phyloP scores from a whole-genome alignment of 306 rosid species.

The Quercus rubra region DNA sequence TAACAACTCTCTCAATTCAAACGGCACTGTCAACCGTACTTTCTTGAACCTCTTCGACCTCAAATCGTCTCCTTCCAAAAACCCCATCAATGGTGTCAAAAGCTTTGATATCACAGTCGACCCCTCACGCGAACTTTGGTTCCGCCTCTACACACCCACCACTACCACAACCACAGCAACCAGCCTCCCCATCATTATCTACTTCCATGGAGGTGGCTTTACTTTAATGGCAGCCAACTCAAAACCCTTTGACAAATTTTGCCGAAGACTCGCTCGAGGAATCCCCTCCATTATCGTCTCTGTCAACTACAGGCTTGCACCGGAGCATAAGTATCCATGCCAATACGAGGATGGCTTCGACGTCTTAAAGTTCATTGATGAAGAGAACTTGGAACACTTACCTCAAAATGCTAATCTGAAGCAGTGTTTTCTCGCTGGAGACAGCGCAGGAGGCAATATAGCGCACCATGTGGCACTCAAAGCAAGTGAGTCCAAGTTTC shows the following conservation, averaged over 20 bases:
- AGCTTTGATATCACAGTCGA: not conserved
- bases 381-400: not conserved
- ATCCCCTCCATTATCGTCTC: conserved; percentile 29
- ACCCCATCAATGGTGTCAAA: not conserved
- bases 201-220: not conserved
- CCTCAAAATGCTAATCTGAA: conserved; percentile 8
- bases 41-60: not conserved
- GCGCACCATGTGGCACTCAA: conserved; percentile 31
- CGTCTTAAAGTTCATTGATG: conserved; percentile 25
- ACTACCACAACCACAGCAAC: too few species aligned
- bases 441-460: conserved; percentile 38
- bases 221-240: not conserved
- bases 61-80: not conserved
- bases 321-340: conserved; percentile 26
- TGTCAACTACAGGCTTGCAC: conserved; percentile 35
- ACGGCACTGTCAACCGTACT: not conserved
- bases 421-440: conserved; percentile 29
- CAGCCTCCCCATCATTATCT: not conserved
- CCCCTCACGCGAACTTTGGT: not conserved
- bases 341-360: conserved; percentile 34
- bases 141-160: not conserved
- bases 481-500: conserved; percentile 6
- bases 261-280: not conserved
- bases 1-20: not conserved
- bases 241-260: not conserved